Evolutionary conservation across 495 filamentous ascomycete genomes (phyloP), one percentile per base, ranked within the genome.

Genomic region (Penicillium alfredii): DNA sequence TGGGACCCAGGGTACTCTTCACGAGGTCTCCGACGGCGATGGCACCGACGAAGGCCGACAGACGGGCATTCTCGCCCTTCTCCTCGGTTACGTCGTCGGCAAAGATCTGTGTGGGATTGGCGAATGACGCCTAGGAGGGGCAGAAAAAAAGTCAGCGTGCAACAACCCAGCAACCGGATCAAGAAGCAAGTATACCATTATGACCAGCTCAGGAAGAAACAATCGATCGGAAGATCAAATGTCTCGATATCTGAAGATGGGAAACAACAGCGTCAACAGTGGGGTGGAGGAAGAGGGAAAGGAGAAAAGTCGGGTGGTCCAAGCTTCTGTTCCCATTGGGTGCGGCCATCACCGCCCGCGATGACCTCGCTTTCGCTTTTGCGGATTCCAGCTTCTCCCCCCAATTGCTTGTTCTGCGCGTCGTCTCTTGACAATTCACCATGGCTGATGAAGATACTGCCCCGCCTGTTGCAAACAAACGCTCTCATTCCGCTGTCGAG

Each of bases 31-130:
- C 92, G 24, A 98, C 90, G 18, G 92, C 92, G 55, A 98, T 97
- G 51, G 93, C 92, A 56, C 90, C 90, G 30, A 97, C 90, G 48
- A 96, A 98, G 34, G 88, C 88, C 1, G 86, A 86, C 42, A 98
- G 80, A 76, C 92, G 87, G 45, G 92, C 92, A 82, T 98, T 98
- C 71, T 98, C 92, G 52, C 92, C 92, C 66, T 95, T 97, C 73
- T 98, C 90, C 70, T 98, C 87, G 34, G 81, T 88, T 39, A 93
- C 89, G 61, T 93, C 92, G 64, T 97, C 88, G 50, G 83, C 86
- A 71, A 98, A 97, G 70, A 98, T 98, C 64, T 98, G 92, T 32
- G 88, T 96, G 49, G 92, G 90, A 66, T 88, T 93, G 55, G 68
- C 70, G 64, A 77, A 79, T 22, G 76, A 68, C 61, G 62, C 58